Base-by-base conservation (phyloP, 1,284 basidiomycete genomes). In the Rhodotorula sp. region DNA sequence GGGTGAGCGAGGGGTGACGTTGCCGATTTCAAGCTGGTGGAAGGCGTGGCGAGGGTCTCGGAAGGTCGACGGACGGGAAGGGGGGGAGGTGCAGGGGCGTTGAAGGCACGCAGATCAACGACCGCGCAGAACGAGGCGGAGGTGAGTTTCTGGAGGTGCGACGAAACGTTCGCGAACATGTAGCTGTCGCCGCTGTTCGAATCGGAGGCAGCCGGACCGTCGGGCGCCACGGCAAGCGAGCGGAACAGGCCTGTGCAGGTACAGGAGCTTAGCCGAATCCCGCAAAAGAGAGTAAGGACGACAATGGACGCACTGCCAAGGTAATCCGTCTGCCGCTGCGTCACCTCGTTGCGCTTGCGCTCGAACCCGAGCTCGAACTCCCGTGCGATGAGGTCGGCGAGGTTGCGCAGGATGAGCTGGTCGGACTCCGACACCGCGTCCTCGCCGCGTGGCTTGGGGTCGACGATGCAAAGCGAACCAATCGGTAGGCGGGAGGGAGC, bases 91-190 rank as follows among this genome's bases (percentile, higher is more conserved):
- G n/a, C n/a, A 22, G 21, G n/a, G n/a, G 19, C 41, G 12, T 39
- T 39, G 63, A 70, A 70, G 48, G 10, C 37, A 29, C 66, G 68
- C 1, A 70, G 48, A 51, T 73, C 72, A 54, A 73, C 60, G 29
- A 73, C 58, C 34, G 50, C 36, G 7, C 64, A 55, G 1, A 34
- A 50, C 0, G 64, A 27, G 36, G 50, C 37, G 46, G 58, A 55
- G 34, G 58, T 57, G 2, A 58, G 64, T 7, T 48, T 29, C 17
- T 37, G 55, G 64, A 65, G 58, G 13, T 58, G 32, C 9, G n/a
- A 12, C 29, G 54, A 37, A 3, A 41, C 56, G 27, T 51, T 58
- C 22, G 29, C 46, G 34, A 36, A 37, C 12, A 55, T 32, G 17
- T 10, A 8, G 36, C 58, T 46, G 22, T 36, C 21, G 19, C 9